Percentiles rank a stretch among this genome's conserved stretches.
phyloP scores from a whole-genome alignment of 1,284 basidiomycete genomes.

The Leccinum angustisporum region DNA sequence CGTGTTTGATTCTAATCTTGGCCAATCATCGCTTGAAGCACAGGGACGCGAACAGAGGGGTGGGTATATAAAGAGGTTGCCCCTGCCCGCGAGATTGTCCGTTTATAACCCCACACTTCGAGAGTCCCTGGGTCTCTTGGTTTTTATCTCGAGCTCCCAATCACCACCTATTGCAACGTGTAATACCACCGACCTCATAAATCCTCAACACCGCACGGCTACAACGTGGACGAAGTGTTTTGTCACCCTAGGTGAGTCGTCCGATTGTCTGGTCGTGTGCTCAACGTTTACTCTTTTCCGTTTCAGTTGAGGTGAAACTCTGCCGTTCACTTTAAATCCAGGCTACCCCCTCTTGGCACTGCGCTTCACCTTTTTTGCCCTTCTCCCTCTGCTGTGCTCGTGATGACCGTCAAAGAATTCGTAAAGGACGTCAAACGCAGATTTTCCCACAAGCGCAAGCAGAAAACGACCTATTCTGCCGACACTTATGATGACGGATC shows the following conservation, averaged over 20 bases:
- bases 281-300: neutral
- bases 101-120: neutral
- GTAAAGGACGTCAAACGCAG: slow-evolving; percentile 35
- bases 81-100: slow-evolving; percentile 3
- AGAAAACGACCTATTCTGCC: slow-evolving; percentile 15
- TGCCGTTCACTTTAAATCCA: neutral
- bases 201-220: neutral
- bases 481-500: slow-evolving; percentile 15
- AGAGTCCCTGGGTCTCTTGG: neutral
- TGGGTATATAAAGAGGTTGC: slow-evolving; percentile 16
- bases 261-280: neutral
- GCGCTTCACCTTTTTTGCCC: neutral
- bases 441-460: slow-evolving; percentile 30
- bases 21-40: neutral
- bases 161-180: slow-evolving; percentile 1
- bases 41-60: slow-evolving; percentile 9
- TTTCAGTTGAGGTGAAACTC: neutral
- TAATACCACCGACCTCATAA: slow-evolving; percentile 5
- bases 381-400: neutral
- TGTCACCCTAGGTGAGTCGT: slow-evolving; percentile 3
- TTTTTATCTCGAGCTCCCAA: neutral
- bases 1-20: too few relatives aligned
- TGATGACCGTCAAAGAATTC: slow-evolving; percentile 33
- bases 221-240: slow-evolving; percentile 13
- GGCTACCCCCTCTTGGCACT: neutral